Evolutionary conservation across 2,329 filamentous ascomycete genomes (phyloP).

Genomic region (Triangularia verruculosa): DNA sequence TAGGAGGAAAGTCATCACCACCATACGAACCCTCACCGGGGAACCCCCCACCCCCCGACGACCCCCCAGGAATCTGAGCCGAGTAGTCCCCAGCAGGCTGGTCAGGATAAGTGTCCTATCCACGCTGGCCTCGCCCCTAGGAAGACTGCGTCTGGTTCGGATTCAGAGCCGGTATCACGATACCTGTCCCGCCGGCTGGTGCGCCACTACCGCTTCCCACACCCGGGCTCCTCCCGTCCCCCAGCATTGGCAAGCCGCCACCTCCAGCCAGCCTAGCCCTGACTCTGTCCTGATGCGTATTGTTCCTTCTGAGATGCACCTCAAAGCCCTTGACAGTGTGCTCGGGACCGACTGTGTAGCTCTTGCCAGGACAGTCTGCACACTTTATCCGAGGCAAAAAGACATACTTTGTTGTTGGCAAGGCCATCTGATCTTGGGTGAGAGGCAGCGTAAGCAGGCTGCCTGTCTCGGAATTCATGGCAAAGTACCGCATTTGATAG

Average conservation of each 20-base stretch:
- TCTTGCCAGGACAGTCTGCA: conserved; percentile 86
- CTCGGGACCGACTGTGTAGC: conserved; percentile 87
- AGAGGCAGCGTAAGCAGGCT: conserved; percentile 52
- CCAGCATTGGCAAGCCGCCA: neutral
- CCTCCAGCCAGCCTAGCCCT: conserved; percentile 35
- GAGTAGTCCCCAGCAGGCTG: neutral
- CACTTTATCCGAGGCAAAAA: conserved; percentile 89
- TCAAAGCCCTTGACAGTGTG: conserved; percentile 88
- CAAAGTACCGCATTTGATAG: conserved; percentile 84
- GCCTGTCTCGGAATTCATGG: conserved; percentile 70
- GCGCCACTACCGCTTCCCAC: neutral
- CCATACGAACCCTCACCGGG: no score
- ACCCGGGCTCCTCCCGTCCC: neutral
- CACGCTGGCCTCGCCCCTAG: neutral
- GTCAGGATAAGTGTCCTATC: neutral
- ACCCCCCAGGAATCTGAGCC: no score
- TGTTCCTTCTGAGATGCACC: conserved; percentile 77
- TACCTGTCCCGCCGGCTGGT: neutral
- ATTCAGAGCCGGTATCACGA: neutral
- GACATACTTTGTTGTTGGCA: conserved; percentile 62
- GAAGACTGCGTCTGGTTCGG: neutral
- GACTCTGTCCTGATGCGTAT: conserved; percentile 72
- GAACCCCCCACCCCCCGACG: no score
- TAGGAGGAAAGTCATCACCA: no score
- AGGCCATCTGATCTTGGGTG: conserved; percentile 25